phyloP scores from a whole-genome alignment of 106 monocot species.

The Dioscorea zingiberensis region DNA sequence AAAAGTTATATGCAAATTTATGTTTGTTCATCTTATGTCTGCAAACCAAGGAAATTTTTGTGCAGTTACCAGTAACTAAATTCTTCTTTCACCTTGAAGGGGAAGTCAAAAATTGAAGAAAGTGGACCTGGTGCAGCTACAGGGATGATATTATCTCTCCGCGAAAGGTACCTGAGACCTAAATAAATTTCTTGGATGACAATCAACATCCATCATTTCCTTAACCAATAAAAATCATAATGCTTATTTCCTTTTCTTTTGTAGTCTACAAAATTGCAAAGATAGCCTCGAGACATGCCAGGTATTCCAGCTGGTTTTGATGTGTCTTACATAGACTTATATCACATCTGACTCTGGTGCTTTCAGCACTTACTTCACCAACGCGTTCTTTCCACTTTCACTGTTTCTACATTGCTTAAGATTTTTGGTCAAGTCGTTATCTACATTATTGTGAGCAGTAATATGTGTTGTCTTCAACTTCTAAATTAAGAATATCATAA shows the following conservation, averaged over 20 bases:
- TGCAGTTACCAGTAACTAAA: no score
- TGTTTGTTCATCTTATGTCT: not conserved
- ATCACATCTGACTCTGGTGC: no score
- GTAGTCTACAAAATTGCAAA: slow-evolving; percentile 79
- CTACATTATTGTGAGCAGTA: no score
- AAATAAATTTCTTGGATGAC: not conserved
- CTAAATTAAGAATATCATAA: no score
- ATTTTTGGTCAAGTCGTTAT: no score
- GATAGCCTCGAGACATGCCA: slow-evolving; percentile 71
- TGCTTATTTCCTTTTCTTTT: slow-evolving; percentile 2
- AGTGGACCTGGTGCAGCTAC: slow-evolving; percentile 91
- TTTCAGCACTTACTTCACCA: no score
- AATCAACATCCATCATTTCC: no score
- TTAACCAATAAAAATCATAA: no score
- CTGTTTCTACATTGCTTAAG: no score
- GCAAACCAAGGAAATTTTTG: not conserved
- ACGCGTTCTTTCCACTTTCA: no score
- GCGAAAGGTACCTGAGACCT: slow-evolving; percentile 68
- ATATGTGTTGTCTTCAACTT: no score
- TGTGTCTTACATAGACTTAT: not conserved
- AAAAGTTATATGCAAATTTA: not conserved
- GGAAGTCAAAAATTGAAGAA: slow-evolving; percentile 69
- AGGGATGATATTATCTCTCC: slow-evolving; percentile 95
- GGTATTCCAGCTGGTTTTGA: slow-evolving; percentile 29
- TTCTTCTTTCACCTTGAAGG: slow-evolving; percentile 27